Evolutionary conservation across 1,139 yeast species (phyloP), one percentile per base, ranked within the genome.

Genomic region (Geotrichum australiense): DNA sequence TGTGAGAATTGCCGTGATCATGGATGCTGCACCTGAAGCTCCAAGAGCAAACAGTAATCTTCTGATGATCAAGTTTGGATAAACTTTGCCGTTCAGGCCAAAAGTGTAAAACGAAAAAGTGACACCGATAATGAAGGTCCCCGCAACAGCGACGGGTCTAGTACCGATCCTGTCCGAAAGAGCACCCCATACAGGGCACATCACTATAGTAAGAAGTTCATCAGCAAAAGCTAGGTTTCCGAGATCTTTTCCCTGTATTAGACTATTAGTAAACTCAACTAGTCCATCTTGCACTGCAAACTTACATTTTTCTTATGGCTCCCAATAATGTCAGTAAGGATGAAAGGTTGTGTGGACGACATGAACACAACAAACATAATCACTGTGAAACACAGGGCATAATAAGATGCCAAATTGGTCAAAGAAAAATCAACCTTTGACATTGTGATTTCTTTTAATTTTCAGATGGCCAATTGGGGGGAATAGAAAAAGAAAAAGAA

Each of bases 291-390:
- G 29, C 29, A 26, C 29, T 26, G 12, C 11, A 4, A 5, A 42
- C 58, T 20, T 47, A 55, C 59, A 28, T 77, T 65, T 35, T 66
- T 64, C 4, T 62, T 56, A 5, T 66, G 58, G 26, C 73, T 60
- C 0, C 73, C 73, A 14, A 78, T 60, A 1, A 77, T 73, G 52
- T 77, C 78, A 4, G 75, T 68, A 29, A 80, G 64, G 55, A 73
- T 78, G 55, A 78, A 80, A 3, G 87, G 77, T 61, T 80, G 87
- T 1, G 85, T 74, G 4, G 85, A 71, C 25, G 78, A 69, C 39
- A 80, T 59, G 54, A 80, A 80, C n/a, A 80, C 86, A 35, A 78
- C 75, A 41, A 78, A 65, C 2, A 84, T 67, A 24, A 80, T 73
- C 36, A 78, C 68, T 25, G 71, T 69, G 53, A 78, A 75, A 42